Percentiles rank a stretch among this genome's conserved stretches.
phyloP scores from a whole-genome alignment of 1,284 basidiomycete species.

The Dichomitus squalens region DNA sequence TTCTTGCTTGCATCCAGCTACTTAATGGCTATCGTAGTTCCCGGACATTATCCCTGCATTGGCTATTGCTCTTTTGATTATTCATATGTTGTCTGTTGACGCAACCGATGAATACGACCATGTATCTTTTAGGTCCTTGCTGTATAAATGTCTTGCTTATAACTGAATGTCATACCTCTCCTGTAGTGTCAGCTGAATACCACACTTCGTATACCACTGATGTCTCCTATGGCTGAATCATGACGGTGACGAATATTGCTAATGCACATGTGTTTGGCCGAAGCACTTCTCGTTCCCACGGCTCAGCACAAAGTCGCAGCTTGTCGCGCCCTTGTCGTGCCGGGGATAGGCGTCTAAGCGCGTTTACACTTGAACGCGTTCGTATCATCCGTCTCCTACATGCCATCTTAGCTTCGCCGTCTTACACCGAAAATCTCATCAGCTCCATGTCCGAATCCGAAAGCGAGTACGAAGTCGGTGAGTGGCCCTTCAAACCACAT shows the following conservation, averaged over 20 bases:
- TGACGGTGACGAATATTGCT: no score
- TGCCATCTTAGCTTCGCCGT: background rate
- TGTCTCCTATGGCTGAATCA: no score
- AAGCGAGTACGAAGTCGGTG: slow-evolving; percentile 70
- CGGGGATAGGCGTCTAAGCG: slow-evolving; percentile 15
- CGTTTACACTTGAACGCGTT: slow-evolving; percentile 20
- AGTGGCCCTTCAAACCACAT: slow-evolving; percentile 33
- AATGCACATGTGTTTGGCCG: no score
- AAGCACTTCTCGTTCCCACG: no score
- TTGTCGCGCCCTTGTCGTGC: no score
- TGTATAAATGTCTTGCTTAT: slow-evolving; percentile 13
- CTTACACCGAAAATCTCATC: background rate
- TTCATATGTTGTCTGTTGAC: background rate
- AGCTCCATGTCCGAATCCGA: background rate
- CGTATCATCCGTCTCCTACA: background rate
- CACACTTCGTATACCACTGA: no score
- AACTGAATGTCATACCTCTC: background rate
- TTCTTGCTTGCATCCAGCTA: slow-evolving; percentile 1
- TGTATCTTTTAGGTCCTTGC: slow-evolving; percentile 15
- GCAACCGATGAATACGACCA: background rate
- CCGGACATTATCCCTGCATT: background rate
- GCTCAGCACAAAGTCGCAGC: no score
- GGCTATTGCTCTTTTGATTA: slow-evolving; percentile 11
- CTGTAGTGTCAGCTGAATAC: no score
- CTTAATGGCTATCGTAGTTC: slow-evolving; percentile 16